Conservation (phyloP, 202 grass and related monocot species). For the Hordeum pubiflorum region DNA sequence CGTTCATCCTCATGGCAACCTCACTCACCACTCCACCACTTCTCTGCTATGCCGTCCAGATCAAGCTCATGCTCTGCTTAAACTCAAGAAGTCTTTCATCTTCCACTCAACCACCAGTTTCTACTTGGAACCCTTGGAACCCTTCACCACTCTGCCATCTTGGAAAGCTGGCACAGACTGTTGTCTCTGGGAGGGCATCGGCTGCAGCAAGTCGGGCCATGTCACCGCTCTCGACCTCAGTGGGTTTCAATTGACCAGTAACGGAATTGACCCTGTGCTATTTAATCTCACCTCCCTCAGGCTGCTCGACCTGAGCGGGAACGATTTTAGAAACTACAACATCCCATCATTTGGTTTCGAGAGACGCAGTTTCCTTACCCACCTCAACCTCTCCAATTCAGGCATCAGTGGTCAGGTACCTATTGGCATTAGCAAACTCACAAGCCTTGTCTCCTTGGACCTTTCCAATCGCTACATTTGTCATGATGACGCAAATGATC, state of each 20-base stretch:
- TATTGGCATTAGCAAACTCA: constrained; percentile 20
- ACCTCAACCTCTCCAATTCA: constrained; percentile 22
- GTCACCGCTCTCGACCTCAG: constrained; percentile 7
- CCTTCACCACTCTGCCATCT: not conserved
- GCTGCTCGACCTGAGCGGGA: not conserved
- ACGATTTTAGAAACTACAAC: not conserved
- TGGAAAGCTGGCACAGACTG: constrained; percentile 23
- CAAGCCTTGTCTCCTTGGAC: constrained; percentile 13
- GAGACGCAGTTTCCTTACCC: not conserved
- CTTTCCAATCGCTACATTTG: constrained; percentile 16
- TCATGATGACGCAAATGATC: too few relatives aligned
- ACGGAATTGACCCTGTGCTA: not conserved
- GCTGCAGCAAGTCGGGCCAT: not conserved
- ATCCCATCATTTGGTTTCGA: not conserved
- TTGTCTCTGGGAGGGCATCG: not conserved
- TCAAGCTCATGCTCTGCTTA: not conserved
- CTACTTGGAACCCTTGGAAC: too few relatives aligned
- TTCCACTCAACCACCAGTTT: too few relatives aligned
- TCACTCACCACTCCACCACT: not conserved
- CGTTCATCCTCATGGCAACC: not conserved
- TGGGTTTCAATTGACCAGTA: not conserved
- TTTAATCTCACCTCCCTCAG: constrained; percentile 23
- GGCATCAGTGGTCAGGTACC: not conserved
- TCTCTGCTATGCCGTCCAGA: not conserved
- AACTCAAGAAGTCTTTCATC: not conserved